phyloP scores from a whole-genome alignment of 1,284 basidiomycete species.

The Puccinia coronata region DNA sequence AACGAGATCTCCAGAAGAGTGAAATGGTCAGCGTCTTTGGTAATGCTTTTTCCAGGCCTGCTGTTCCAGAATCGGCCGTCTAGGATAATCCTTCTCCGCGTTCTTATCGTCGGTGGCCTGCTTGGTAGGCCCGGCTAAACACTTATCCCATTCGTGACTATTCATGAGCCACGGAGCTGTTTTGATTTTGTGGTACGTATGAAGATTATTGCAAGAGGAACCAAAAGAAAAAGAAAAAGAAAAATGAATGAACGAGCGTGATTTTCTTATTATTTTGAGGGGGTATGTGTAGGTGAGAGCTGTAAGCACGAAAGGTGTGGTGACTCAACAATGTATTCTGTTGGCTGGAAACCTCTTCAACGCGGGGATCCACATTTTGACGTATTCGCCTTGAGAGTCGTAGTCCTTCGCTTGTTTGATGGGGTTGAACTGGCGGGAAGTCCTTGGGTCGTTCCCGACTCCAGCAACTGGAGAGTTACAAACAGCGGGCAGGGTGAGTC shows the following conservation, averaged over 20 bases:
- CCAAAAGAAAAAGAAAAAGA: neutral
- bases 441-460: slow-evolving; percentile 65
- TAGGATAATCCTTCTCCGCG: slow-evolving; percentile 6
- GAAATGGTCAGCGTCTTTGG: slow-evolving; percentile 30
- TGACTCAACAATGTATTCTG: slow-evolving; percentile 55
- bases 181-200: neutral
- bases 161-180: slow-evolving; percentile 43
- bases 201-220: neutral
- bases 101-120: neutral
- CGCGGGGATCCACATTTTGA: slow-evolving; percentile 63
- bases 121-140: neutral
- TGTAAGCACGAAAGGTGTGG: too few relatives aligned
- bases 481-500: neutral
- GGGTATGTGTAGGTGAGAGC: too few relatives aligned
- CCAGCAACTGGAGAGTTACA: slow-evolving; percentile 59
- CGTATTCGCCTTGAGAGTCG: slow-evolving; percentile 63
- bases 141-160: slow-evolving; percentile 32
- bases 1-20: neutral
- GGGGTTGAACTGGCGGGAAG: slow-evolving; percentile 64
- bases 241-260: neutral
- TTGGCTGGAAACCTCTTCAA: slow-evolving; percentile 59
- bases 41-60: slow-evolving; percentile 48
- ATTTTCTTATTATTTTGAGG: too few relatives aligned
- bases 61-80: slow-evolving; percentile 37
- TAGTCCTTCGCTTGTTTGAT: slow-evolving; percentile 66